Evolutionary conservation across 164 flowering plant genomes (phyloP).

Genomic region (Tetracentron sinense): DNA sequence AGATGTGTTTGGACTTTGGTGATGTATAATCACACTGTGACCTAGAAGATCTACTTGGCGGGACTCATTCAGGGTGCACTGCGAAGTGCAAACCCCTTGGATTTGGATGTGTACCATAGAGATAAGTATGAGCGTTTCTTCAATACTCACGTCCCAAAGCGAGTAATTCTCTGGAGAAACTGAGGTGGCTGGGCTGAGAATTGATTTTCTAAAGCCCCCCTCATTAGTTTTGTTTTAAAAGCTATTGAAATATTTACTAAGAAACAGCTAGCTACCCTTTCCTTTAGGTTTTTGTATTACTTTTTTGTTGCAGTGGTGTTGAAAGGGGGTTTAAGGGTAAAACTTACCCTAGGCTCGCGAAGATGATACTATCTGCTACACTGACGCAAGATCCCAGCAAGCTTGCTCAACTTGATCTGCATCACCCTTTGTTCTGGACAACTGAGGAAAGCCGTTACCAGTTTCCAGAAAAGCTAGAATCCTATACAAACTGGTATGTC

Average conservation of each 20-base stretch:
- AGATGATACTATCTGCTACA: slow-evolving; percentile 90
- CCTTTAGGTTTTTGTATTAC: background rate
- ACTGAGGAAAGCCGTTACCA: slow-evolving; percentile 64
- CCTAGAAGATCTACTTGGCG: no score
- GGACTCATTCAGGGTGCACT: no score
- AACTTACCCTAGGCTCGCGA: slow-evolving; percentile 68
- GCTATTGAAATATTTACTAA: background rate
- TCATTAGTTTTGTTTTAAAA: background rate
- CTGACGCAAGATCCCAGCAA: slow-evolving; percentile 90
- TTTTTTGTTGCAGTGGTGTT: slow-evolving; percentile 56
- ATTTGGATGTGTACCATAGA: no score
- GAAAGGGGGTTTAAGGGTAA: slow-evolving; percentile 84
- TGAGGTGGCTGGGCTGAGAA: background rate
- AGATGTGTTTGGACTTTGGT: no score
- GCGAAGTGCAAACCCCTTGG: no score
- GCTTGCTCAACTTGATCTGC: slow-evolving; percentile 82
- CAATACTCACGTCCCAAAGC: no score
- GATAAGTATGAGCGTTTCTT: no score
- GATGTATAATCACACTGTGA: no score
- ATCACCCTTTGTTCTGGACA: slow-evolving; percentile 80
- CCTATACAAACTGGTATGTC: slow-evolving; percentile 66
- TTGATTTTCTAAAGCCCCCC: background rate
- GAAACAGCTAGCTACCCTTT: background rate
- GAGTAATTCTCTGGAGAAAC: background rate
- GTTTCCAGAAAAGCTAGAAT: slow-evolving; percentile 72